Percentiles rank a stretch among this genome's conserved stretches.
Conservation (phyloP, 2,329 filamentous ascomycete genomes). For the Pyrenophora teres region DNA sequence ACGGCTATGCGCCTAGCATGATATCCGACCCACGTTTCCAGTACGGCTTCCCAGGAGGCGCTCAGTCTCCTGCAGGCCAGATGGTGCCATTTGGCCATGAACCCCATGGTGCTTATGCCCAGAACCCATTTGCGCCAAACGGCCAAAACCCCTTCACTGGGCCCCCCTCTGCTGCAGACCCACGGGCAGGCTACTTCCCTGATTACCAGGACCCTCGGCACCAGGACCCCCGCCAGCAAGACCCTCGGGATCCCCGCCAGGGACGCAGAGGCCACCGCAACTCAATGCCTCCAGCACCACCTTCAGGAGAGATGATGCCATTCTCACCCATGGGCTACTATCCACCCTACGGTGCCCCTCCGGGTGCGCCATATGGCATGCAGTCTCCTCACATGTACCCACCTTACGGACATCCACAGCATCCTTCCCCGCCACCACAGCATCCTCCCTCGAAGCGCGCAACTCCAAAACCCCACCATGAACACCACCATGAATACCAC, state of each 20-base stretch:
- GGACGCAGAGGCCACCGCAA: constrained; percentile 37
- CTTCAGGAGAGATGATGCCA: constrained; percentile 41
- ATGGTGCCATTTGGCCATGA: constrained; percentile 46
- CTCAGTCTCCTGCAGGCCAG: constrained; percentile 31
- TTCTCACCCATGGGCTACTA: constrained; percentile 37
- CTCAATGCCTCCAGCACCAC: constrained; percentile 39
- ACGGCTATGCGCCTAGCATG: constrained; percentile 46
- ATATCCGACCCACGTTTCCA: constrained; percentile 43
- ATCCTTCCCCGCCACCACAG: constrained; percentile 33
- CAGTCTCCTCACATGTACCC: constrained; percentile 35
- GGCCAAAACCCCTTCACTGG: constrained; percentile 33
- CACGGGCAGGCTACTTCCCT: constrained; percentile 46
- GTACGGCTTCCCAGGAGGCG: constrained; percentile 32
- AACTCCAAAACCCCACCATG: constrained; percentile 36
- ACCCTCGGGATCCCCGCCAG: constrained; percentile 14
- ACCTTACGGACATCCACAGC: constrained; percentile 26
- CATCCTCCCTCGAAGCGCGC: constrained; percentile 32
- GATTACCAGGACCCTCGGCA: constrained; percentile 20
- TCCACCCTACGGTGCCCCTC: constrained; percentile 31
- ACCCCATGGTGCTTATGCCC: constrained; percentile 41
- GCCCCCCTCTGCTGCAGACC: constrained; percentile 25
- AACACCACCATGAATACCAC: neutral
- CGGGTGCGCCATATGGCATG: constrained; percentile 31
- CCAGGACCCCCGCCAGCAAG: constrained; percentile 12
- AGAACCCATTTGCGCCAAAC: constrained; percentile 39